Percentiles rank a stretch among this genome's conserved stretches.
These are phyloP conservation scores for Pecoramyces ruminantium DNA, from an alignment of 192 early-diverging fungal species.

Conservation along the genomic window DNA sequence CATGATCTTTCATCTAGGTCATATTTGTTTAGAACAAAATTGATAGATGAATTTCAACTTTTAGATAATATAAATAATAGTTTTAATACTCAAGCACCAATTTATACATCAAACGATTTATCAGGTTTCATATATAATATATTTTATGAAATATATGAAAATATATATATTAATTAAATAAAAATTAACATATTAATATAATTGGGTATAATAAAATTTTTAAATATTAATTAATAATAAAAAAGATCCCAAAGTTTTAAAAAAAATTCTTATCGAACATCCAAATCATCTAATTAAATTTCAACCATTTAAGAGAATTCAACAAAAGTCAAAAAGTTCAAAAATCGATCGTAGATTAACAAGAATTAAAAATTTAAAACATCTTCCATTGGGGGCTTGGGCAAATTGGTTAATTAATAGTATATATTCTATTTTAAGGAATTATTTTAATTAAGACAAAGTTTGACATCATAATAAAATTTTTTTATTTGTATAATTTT, in stretches of 20 bases:
- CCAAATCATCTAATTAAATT: slow-evolving; percentile 23
- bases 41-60: slow-evolving; percentile 24
- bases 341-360: slow-evolving; percentile 20
- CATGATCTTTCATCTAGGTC: slow-evolving; percentile 13
- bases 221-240: not conserved
- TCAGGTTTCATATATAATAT: no score
- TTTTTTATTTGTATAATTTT: no score
- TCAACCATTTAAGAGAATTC: slow-evolving; percentile 19
- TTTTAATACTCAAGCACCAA: slow-evolving; percentile 8
- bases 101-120: slow-evolving; percentile 12
- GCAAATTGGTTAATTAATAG: slow-evolving; percentile 13
- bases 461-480: no score
- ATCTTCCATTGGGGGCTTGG: slow-evolving; percentile 19
- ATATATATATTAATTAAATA: no score
- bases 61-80: slow-evolving; percentile 14
- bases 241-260: slow-evolving; percentile 2
- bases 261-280: slow-evolving; percentile 14
- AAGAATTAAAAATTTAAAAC: slow-evolving; percentile 13
- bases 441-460: no score
- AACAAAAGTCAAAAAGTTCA: slow-evolving; percentile 7
- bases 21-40: slow-evolving; percentile 10
- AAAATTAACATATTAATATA: no score
- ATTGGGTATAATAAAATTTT: no score
- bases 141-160: no score
- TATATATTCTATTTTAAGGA: not conserved